phyloP scores from a whole-genome alignment of 139 green algal genomes.

The Diplosphaera chodatii region DNA sequence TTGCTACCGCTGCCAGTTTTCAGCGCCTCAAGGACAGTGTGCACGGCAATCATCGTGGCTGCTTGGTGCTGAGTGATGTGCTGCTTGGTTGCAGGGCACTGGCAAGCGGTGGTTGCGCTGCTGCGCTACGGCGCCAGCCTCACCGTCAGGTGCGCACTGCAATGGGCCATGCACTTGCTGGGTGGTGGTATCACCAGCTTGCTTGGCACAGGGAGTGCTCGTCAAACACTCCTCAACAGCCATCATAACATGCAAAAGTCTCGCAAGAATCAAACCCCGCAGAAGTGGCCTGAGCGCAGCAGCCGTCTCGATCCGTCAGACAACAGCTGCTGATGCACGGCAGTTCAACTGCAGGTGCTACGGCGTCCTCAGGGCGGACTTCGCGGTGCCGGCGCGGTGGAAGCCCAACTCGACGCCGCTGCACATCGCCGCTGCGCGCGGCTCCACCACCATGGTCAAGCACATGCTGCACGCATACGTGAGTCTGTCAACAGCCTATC shows the following conservation, averaged over 20 bases:
- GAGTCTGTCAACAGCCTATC: background rate
- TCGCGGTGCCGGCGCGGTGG: constrained; percentile 6
- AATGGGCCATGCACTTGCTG: too few species aligned
- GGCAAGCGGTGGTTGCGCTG: background rate
- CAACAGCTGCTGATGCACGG: too few species aligned
- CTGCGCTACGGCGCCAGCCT: background rate
- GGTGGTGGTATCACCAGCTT: too few species aligned
- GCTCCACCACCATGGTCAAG: constrained; percentile 1
- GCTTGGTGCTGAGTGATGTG: too few species aligned
- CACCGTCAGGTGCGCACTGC: background rate
- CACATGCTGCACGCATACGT: constrained; percentile 9
- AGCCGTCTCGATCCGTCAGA: too few species aligned
- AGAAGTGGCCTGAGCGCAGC: too few species aligned
- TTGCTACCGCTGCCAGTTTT: background rate
- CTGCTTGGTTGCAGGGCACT: background rate
- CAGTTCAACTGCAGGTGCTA: background rate
- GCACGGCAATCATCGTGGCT: too few species aligned
- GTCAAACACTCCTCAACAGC: too few species aligned
- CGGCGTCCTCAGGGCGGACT: background rate
- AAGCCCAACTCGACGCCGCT: constrained; percentile 15
- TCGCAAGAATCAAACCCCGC: too few species aligned
- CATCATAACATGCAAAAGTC: too few species aligned
- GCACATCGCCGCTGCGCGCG: constrained; percentile 16
- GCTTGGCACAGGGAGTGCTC: too few species aligned
- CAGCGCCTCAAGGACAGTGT: too few species aligned